Percentiles rank a stretch among this genome's conserved stretches.
Conservation (phyloP, 2,329 filamentous ascomycete species). For the Scorias spongiosa region DNA sequence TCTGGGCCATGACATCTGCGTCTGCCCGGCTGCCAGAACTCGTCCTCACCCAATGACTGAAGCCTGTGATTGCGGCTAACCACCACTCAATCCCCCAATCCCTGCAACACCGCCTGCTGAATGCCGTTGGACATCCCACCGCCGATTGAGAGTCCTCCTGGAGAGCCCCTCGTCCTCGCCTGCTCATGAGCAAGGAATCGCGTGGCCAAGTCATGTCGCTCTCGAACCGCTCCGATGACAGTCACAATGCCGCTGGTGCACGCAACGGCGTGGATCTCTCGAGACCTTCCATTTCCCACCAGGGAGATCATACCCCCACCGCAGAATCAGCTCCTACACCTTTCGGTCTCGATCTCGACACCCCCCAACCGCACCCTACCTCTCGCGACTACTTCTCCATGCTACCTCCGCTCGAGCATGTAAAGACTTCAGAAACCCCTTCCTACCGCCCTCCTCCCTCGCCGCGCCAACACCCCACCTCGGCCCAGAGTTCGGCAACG, state of each 20-base stretch:
- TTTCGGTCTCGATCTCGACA: background rate
- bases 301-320: background rate
- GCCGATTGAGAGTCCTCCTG: background rate
- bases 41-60: background rate
- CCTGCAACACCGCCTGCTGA: background rate
- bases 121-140: background rate
- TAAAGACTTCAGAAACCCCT: background rate
- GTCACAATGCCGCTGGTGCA: background rate
- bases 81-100: background rate
- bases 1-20: background rate
- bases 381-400: background rate
- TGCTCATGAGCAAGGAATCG: background rate
- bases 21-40: background rate
- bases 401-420: background rate
- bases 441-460: background rate
- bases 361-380: background rate
- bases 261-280: background rate
- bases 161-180: background rate
- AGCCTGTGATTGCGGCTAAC: background rate
- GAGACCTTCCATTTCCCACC: background rate
- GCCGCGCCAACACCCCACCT: background rate
- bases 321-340: background rate
- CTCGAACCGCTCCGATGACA: background rate
- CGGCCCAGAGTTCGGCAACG: conserved; percentile 6
- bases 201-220: background rate